phyloP scores from a whole-genome alignment of 345 rosid genomes.

The Gossypium anomalum region DNA sequence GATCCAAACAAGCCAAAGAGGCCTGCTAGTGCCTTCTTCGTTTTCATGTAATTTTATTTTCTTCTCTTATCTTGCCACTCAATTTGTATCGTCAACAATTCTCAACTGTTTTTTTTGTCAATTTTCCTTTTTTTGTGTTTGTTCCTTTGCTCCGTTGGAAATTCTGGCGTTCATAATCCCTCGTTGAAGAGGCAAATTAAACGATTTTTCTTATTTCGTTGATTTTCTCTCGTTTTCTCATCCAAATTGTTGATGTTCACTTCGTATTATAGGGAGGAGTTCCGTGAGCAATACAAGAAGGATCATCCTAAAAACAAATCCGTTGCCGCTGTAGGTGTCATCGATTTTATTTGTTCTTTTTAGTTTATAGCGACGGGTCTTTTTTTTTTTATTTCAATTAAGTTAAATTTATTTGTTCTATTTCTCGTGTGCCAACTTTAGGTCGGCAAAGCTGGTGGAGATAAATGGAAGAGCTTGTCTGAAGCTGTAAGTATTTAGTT shows the following conservation, averaged over 20 bases:
- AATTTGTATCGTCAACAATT: background rate
- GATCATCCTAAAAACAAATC: conserved; percentile 94
- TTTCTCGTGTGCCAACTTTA: background rate
- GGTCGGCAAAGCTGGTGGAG: conserved; percentile 94
- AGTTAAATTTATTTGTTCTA: background rate
- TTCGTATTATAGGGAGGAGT: conserved; percentile 62
- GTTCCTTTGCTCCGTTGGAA: conserved; percentile 12
- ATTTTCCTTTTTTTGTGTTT: background rate
- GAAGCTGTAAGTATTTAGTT: conserved; percentile 41
- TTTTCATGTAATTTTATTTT: conserved; percentile 62
- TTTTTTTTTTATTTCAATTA: too few relatives aligned
- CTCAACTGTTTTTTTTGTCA: background rate
- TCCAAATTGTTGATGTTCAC: background rate
- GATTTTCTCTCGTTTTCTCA: background rate
- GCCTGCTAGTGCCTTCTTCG: conserved; percentile 76
- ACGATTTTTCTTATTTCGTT: background rate
- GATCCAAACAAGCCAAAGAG: conserved; percentile 75
- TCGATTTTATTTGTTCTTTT: background rate
- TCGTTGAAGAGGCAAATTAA: conserved; percentile 8
- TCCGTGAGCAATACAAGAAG: conserved; percentile 76
- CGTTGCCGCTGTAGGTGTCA: conserved; percentile 68
- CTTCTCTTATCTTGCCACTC: background rate
- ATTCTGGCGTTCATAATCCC: conserved; percentile 9
- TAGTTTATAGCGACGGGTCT: background rate
- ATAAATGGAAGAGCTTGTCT: conserved; percentile 84